phyloP scores from a whole-genome alignment of 2,329 filamentous ascomycete species.

The Fusarium mundagurra region DNA sequence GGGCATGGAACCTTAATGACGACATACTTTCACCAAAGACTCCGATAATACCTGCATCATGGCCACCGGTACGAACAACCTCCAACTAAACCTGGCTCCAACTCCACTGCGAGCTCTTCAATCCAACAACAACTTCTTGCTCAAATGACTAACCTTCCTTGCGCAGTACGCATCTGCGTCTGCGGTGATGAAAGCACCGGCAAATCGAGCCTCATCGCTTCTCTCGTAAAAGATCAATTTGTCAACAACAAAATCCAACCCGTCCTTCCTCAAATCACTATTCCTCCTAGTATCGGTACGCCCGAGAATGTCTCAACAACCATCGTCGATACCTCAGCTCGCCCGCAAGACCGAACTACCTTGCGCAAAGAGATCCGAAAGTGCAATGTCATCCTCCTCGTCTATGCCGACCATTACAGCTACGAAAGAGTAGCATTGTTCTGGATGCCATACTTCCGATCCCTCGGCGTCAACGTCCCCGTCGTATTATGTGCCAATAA shows the following conservation, averaged over 20 bases:
- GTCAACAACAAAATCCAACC: constrained; percentile 95
- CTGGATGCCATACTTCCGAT: constrained; percentile 98
- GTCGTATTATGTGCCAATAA: constrained; percentile 98
- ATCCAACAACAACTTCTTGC: not conserved
- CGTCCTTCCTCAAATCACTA: constrained; percentile 92
- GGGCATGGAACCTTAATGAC: constrained; percentile 34
- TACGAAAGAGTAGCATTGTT: constrained; percentile 97
- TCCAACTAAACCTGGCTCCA: not conserved
- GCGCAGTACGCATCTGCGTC: constrained; percentile 85
- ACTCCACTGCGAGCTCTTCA: not conserved
- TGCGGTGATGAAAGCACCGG: constrained; percentile 97
- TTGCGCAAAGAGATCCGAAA: constrained; percentile 95
- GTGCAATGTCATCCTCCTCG: constrained; percentile 94
- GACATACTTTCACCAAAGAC: constrained; percentile 29
- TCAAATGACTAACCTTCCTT: constrained; percentile 30
- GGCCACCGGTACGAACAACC: constrained; percentile 38
- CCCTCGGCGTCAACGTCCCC: constrained; percentile 96
- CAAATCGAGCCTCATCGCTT: constrained; percentile 92
- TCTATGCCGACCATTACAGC: constrained; percentile 99
- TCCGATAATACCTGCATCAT: constrained; percentile 36
- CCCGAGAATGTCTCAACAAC: constrained; percentile 97
- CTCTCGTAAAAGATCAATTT: constrained; percentile 96
- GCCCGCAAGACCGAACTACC: constrained; percentile 90
- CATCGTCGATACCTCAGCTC: constrained; percentile 95
- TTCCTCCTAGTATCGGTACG: constrained; percentile 90